Percentiles rank a stretch among this genome's conserved stretches.
Evolutionary conservation across 2,329 filamentous ascomycete genomes (phyloP).

Genomic region (Whalleya microplaca): DNA sequence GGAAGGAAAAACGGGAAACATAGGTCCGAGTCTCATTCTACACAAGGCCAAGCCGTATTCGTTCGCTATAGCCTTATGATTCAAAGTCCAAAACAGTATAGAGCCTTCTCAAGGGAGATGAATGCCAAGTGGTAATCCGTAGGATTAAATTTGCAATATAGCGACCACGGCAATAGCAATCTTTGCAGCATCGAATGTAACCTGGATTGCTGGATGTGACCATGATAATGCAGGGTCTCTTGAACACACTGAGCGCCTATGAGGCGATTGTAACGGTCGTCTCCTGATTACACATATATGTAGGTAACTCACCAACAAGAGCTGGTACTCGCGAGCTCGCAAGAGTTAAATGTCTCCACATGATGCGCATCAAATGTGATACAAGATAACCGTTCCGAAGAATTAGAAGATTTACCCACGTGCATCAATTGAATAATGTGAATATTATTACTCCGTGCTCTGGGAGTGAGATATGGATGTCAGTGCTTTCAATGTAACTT

Average conservation of each 20-base stretch:
- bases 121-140: conserved; percentile 20
- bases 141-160: not conserved
- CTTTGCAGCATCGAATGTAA: conserved; percentile 17
- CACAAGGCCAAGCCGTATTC: conserved; percentile 22
- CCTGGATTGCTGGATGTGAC: conserved; percentile 19
- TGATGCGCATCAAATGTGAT: conserved; percentile 21
- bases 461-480: too few relatives aligned
- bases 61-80: conserved; percentile 22
- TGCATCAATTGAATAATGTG: conserved; percentile 13
- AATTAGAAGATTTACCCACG: conserved; percentile 23
- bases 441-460: too few relatives aligned
- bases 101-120: conserved; percentile 23
- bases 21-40: too few relatives aligned
- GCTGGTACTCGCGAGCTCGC: not conserved
- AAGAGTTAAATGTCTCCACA: conserved; percentile 12
- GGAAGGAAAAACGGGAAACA: too few relatives aligned
- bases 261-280: conserved; percentile 11
- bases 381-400: conserved; percentile 10
- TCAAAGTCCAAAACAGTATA: conserved; percentile 20
- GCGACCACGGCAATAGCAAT: not conserved
- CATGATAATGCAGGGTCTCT: conserved; percentile 19
- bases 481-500: too few relatives aligned
- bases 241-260: conserved; percentile 11
- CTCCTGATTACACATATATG: too few relatives aligned
- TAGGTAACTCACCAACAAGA: conserved; percentile 11